Conservation (phyloP, 176 grass and related monocot genomes). For the Metroxylon sagu region DNA sequence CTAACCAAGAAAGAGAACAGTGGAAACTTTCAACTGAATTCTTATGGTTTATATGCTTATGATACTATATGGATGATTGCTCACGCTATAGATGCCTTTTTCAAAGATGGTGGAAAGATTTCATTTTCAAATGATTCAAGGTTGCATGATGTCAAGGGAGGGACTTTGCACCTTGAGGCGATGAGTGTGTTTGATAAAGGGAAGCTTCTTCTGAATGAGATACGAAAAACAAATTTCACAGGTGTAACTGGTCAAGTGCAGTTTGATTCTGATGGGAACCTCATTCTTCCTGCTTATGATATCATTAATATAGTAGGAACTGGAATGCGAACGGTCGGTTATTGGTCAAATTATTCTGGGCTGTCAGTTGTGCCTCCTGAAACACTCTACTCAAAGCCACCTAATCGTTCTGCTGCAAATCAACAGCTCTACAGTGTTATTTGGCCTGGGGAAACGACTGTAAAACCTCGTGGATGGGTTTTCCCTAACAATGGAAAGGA, state of each 20-base stretch:
- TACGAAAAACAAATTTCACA: constrained; percentile 53
- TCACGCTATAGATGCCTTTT: constrained; percentile 64
- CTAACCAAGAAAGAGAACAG: constrained; percentile 52
- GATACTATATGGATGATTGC: constrained; percentile 87
- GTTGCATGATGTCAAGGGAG: constrained; percentile 37
- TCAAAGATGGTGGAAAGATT: constrained; percentile 61
- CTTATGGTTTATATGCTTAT: constrained; percentile 74
- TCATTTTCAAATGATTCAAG: constrained; percentile 66
- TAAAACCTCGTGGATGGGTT: constrained; percentile 82
- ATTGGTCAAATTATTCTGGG: constrained; percentile 89
- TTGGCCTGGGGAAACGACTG: constrained; percentile 71
- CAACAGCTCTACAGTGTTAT: constrained; percentile 69
- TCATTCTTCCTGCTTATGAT: constrained; percentile 81
- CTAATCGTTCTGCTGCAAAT: constrained; percentile 55
- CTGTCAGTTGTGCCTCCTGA: constrained; percentile 60
- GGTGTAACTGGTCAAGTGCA: constrained; percentile 52
- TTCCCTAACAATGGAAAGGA: constrained; percentile 73
- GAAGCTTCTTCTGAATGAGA: constrained; percentile 40
- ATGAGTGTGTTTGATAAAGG: constrained; percentile 76
- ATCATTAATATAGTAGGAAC: constrained; percentile 78
- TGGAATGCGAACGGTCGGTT: constrained; percentile 64
- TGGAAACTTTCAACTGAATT: constrained; percentile 36
- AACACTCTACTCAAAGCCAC: constrained; percentile 53
- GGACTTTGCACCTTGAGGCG: constrained; percentile 68
- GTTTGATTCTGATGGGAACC: constrained; percentile 42